These are phyloP conservation scores for Fusarium sp. DNA, from an alignment of 2,329 filamentous ascomycete species.

Conservation along the genomic window DNA sequence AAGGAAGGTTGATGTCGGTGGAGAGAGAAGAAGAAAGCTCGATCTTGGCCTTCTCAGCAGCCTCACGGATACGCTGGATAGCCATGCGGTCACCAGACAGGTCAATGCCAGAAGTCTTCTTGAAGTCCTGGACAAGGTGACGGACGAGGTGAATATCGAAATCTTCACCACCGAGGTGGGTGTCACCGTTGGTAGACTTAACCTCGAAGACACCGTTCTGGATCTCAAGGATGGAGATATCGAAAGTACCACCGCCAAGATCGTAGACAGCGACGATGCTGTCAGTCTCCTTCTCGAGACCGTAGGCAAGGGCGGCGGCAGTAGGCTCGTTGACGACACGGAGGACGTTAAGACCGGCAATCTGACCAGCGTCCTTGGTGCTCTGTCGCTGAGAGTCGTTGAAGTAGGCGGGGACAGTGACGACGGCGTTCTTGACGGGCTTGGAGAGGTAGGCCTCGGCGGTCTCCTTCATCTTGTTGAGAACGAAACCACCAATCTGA, in stretches of 20 bases:
- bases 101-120: slow-evolving; percentile 93
- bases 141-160: slow-evolving; percentile 96
- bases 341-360: slow-evolving; percentile 93
- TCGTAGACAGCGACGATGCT: slow-evolving; percentile 94
- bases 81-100: slow-evolving; percentile 95
- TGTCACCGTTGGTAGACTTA: slow-evolving; percentile 99
- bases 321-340: slow-evolving; percentile 99
- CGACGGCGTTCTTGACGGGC: slow-evolving; percentile 93
- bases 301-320: slow-evolving; percentile 93
- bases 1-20: slow-evolving; percentile 98
- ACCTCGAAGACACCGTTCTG: slow-evolving; percentile 99
- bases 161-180: slow-evolving; percentile 97
- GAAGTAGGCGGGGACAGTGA: slow-evolving; percentile 98
- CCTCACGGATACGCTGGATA: slow-evolving; percentile 98
- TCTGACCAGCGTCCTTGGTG: slow-evolving; percentile 98
- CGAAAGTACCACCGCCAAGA: slow-evolving; percentile 98
- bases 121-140: slow-evolving; percentile 94
- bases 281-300: slow-evolving; percentile 94
- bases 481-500: slow-evolving; percentile 96
- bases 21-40: slow-evolving; percentile 94
- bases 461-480: slow-evolving; percentile 99
- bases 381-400: slow-evolving; percentile 98
- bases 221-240: slow-evolving; percentile 98
- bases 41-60: slow-evolving; percentile 99
- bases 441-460: slow-evolving; percentile 93